A percentile compares a stretch with the other conserved stretches of the same genome.
These are phyloP conservation scores for Butyriboletus loyo DNA, from an alignment of 768 basidiomycete genomes.

Conservation along the genomic window DNA sequence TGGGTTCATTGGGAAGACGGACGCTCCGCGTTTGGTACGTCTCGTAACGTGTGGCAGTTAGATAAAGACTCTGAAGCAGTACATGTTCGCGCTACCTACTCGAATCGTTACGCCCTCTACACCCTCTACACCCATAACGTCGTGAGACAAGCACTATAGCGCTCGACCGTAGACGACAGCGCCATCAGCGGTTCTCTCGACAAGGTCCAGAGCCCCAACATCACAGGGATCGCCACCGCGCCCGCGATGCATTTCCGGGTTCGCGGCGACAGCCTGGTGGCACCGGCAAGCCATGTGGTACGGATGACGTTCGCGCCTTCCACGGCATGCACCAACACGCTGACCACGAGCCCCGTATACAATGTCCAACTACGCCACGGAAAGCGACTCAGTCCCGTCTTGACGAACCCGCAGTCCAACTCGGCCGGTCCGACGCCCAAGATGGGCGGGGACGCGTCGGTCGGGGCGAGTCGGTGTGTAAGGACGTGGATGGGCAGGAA, in stretches of 20 bases:
- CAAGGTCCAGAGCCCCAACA: slow-evolving; percentile 53
- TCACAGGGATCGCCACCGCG: slow-evolving; percentile 46
- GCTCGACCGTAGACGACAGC: slow-evolving; percentile 46
- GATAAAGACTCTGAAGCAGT: background rate
- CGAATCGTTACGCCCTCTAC: slow-evolving; percentile 23
- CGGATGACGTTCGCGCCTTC: slow-evolving; percentile 59
- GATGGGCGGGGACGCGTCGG: slow-evolving; percentile 37
- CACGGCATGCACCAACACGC: slow-evolving; percentile 55
- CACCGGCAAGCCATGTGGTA: slow-evolving; percentile 39
- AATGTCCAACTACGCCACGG: slow-evolving; percentile 59
- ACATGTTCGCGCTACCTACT: background rate
- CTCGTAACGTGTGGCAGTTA: background rate
- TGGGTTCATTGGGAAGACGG: background rate
- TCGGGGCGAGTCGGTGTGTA: slow-evolving; percentile 61
- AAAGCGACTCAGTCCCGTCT: slow-evolving; percentile 61
- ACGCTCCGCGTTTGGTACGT: background rate
- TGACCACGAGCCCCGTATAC: slow-evolving; percentile 59
- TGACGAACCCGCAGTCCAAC: slow-evolving; percentile 82
- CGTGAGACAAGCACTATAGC: slow-evolving; percentile 51
- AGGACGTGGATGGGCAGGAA: slow-evolving; percentile 69
- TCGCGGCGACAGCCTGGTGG: slow-evolving; percentile 7
- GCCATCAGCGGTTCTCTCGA: slow-evolving; percentile 57
- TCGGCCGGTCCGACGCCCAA: slow-evolving; percentile 63
- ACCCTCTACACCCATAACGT: slow-evolving; percentile 46
- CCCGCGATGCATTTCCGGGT: slow-evolving; percentile 32